Evolutionary conservation across 2,329 filamentous ascomycete species (phyloP).

Genomic region (Thermothelomyces thermophilus): DNA sequence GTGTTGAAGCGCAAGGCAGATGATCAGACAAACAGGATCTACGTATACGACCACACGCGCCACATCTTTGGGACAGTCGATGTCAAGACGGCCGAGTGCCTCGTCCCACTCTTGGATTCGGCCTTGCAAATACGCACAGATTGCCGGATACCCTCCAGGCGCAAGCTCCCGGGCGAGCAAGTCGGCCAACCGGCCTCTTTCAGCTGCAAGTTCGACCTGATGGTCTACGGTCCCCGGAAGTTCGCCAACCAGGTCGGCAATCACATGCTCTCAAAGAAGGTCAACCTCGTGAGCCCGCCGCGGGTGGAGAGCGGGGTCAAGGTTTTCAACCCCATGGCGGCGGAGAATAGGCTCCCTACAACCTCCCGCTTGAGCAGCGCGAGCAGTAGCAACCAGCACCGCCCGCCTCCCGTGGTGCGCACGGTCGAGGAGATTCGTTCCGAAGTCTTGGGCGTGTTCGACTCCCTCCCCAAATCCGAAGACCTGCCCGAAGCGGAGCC

Average conservation of each 20-base stretch:
- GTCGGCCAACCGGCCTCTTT: slow-evolving; percentile 57
- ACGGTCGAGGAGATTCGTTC: slow-evolving; percentile 81
- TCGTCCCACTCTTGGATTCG: slow-evolving; percentile 69
- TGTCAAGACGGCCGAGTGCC: slow-evolving; percentile 54
- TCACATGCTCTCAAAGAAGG: slow-evolving; percentile 57
- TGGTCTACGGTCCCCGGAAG: slow-evolving; percentile 70
- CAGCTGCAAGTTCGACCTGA: slow-evolving; percentile 60
- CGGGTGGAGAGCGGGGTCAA: slow-evolving; percentile 61
- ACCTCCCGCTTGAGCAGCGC: slow-evolving; percentile 21
- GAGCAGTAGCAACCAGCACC: slow-evolving; percentile 20
- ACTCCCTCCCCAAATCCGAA: slow-evolving; percentile 69
- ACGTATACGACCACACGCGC: slow-evolving; percentile 65
- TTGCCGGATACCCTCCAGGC: slow-evolving; percentile 62
- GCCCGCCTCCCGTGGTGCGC: slow-evolving; percentile 38
- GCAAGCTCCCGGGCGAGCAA: slow-evolving; percentile 55
- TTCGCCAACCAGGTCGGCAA: slow-evolving; percentile 59
- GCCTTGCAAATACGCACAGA: slow-evolving; percentile 61
- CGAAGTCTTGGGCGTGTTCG: slow-evolving; percentile 82
- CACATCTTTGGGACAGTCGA: slow-evolving; percentile 74
- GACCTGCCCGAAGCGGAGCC: slow-evolving; percentile 69
- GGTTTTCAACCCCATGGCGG: slow-evolving; percentile 70
- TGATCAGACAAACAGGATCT: slow-evolving; percentile 54
- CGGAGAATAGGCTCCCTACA: slow-evolving; percentile 38
- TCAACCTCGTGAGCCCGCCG: slow-evolving; percentile 61
- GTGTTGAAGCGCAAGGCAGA: slow-evolving; percentile 54